phyloP scores from a whole-genome alignment of 2,329 filamentous ascomycete species.

The Teratosphaeriaceae sp. region DNA sequence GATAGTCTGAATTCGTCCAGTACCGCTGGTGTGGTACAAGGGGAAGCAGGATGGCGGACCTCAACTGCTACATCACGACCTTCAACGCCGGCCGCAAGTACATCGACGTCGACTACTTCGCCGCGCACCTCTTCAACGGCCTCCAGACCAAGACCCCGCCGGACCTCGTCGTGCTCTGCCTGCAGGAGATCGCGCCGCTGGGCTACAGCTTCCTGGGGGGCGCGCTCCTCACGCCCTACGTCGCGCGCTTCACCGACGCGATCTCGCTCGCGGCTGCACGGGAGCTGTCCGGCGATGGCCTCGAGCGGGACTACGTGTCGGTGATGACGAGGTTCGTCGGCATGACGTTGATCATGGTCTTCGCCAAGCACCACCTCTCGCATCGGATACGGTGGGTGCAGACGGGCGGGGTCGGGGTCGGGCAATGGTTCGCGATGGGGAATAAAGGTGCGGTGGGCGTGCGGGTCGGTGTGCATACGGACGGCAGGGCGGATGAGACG shows the following conservation, averaged over 20 bases:
- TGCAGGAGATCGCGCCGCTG: conserved; percentile 87
- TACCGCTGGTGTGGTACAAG: no score
- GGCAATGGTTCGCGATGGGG: conserved; percentile 71
- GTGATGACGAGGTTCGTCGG: conserved; percentile 69
- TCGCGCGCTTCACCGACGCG: conserved; percentile 62
- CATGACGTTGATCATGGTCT: conserved; percentile 85
- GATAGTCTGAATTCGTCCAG: background rate
- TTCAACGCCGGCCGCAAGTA: conserved; percentile 79
- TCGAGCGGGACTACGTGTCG: conserved; percentile 57
- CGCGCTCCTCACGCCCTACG: conserved; percentile 69
- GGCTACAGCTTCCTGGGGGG: conserved; percentile 79
- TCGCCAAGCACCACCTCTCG: conserved; percentile 57
- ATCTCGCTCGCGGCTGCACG: conserved; percentile 37
- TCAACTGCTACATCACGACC: conserved; percentile 73
- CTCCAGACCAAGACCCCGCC: conserved; percentile 49
- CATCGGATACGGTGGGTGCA: conserved; percentile 59
- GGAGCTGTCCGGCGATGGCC: conserved; percentile 47
- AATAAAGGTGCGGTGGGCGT: conserved; percentile 91
- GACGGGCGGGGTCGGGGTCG: conserved; percentile 77
- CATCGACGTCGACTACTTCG: conserved; percentile 64
- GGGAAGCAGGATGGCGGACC: conserved; percentile 34
- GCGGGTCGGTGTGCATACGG: conserved; percentile 53
- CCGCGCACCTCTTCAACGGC: conserved; percentile 48
- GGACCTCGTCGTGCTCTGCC: conserved; percentile 58
- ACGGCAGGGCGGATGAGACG: conserved; percentile 29